phyloP scores from a whole-genome alignment of 2,329 filamentous ascomycete genomes.

The Gnomoniopsis smithogilvyi region DNA sequence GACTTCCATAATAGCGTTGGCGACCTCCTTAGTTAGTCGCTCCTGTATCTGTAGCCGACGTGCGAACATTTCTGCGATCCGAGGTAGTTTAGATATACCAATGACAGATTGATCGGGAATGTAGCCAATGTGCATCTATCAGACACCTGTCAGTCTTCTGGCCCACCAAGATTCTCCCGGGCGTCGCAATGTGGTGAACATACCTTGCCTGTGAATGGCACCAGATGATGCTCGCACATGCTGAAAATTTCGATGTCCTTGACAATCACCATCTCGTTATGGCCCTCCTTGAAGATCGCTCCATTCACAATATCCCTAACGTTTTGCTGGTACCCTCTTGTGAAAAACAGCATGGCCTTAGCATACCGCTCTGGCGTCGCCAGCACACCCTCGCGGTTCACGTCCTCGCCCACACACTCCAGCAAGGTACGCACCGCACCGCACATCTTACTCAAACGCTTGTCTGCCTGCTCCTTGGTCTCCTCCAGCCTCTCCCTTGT shows the following conservation, averaged over 20 bases:
- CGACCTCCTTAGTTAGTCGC: constrained; percentile 92
- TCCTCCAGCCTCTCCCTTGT: constrained; percentile 63
- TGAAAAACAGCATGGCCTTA: constrained; percentile 93
- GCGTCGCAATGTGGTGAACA: constrained; percentile 11
- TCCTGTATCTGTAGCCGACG: constrained; percentile 94
- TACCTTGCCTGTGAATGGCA: constrained; percentile 94
- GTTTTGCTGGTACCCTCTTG: constrained; percentile 95
- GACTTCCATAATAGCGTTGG: constrained; percentile 88
- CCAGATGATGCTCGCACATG: constrained; percentile 94
- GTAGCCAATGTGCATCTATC: constrained; percentile 96
- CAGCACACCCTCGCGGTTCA: constrained; percentile 61
- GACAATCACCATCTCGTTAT: constrained; percentile 96
- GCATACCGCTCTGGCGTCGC: constrained; percentile 82
- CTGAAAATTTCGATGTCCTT: constrained; percentile 96
- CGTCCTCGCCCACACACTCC: constrained; percentile 67
- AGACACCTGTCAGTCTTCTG: not conserved
- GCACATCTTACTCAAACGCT: constrained; percentile 55
- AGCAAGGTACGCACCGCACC: constrained; percentile 64
- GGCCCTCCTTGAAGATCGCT: constrained; percentile 93
- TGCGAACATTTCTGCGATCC: constrained; percentile 96
- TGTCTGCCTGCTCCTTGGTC: constrained; percentile 45
- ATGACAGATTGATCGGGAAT: constrained; percentile 90
- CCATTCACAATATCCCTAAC: constrained; percentile 87
- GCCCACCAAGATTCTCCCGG: not conserved
- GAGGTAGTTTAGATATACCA: constrained; percentile 90